phyloP scores from a whole-genome alignment of 2,329 filamentous ascomycete species.

The Botrytis porri region DNA sequence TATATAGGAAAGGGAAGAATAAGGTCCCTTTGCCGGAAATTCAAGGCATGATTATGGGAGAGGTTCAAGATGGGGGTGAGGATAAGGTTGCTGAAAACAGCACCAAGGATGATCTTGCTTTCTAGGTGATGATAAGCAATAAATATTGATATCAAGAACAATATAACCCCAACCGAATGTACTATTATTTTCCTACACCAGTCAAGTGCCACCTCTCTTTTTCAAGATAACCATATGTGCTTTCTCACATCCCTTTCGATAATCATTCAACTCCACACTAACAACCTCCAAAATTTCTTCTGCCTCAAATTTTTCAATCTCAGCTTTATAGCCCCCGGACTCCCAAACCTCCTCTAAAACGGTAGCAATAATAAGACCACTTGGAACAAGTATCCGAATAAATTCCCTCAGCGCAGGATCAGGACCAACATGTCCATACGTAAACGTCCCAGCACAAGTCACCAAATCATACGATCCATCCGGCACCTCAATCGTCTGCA shows the following conservation, averaged over 20 bases:
- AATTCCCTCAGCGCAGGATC: neutral
- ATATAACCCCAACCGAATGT: neutral
- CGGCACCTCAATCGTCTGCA: neutral
- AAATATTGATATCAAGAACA: neutral
- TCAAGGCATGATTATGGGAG: slow-evolving; percentile 20
- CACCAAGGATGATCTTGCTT: neutral
- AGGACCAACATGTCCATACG: neutral
- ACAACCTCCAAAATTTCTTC: neutral
- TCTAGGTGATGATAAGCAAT: neutral
- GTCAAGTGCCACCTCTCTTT: neutral
- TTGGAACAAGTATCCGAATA: neutral
- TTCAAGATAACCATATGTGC: neutral
- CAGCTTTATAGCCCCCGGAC: neutral
- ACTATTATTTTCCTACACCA: neutral
- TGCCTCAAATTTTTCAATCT: neutral
- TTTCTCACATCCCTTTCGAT: neutral
- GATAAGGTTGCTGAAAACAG: neutral
- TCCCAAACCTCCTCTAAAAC: neutral
- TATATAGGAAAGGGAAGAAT: slow-evolving; percentile 76
- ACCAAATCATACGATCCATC: neutral
- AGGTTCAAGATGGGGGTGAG: slow-evolving; percentile 2
- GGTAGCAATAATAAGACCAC: neutral
- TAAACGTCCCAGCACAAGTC: neutral
- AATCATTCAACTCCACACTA: neutral
- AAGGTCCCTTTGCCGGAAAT: slow-evolving; percentile 32